These are phyloP conservation scores for Citrus cavaleriei DNA, from an alignment of 345 rosid genomes.

Conservation along the genomic window DNA sequence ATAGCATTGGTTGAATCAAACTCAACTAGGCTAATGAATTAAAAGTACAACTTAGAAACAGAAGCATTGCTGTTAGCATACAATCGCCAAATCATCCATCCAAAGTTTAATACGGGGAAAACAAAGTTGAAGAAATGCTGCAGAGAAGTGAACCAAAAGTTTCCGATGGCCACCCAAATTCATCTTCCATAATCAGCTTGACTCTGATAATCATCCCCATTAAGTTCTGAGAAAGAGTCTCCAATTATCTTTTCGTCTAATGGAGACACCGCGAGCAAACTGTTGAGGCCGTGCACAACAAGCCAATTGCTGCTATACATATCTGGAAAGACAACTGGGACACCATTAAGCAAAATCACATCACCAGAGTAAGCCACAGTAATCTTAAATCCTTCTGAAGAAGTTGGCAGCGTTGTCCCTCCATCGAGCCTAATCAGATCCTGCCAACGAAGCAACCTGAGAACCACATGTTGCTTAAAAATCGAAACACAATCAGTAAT, in stretches of 20 bases:
- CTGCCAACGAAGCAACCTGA: slow-evolving; percentile 27
- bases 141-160: background rate
- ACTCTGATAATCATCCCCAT: slow-evolving; percentile 16
- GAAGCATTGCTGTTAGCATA: background rate
- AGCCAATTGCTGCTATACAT: slow-evolving; percentile 32
- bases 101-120: background rate
- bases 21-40: background rate
- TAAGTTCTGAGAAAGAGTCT: slow-evolving; percentile 27
- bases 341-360: slow-evolving; percentile 40
- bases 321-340: slow-evolving; percentile 34
- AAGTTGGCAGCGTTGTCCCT: slow-evolving; percentile 26
- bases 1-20: background rate
- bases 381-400: slow-evolving; percentile 28
- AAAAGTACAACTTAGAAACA: background rate
- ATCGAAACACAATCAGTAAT: slow-evolving; percentile 29
- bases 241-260: slow-evolving; percentile 19
- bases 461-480: slow-evolving; percentile 32
- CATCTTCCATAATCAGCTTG: slow-evolving; percentile 19
- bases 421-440: slow-evolving; percentile 24
- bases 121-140: background rate
- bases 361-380: slow-evolving; percentile 34
- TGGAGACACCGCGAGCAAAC: slow-evolving; percentile 20
- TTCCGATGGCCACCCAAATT: slow-evolving; percentile 11
- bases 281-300: slow-evolving; percentile 41
- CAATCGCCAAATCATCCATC: background rate